Base-by-base conservation (phyloP, 768 basidiomycete genomes). In the Macrolepiota dolichaula region DNA sequence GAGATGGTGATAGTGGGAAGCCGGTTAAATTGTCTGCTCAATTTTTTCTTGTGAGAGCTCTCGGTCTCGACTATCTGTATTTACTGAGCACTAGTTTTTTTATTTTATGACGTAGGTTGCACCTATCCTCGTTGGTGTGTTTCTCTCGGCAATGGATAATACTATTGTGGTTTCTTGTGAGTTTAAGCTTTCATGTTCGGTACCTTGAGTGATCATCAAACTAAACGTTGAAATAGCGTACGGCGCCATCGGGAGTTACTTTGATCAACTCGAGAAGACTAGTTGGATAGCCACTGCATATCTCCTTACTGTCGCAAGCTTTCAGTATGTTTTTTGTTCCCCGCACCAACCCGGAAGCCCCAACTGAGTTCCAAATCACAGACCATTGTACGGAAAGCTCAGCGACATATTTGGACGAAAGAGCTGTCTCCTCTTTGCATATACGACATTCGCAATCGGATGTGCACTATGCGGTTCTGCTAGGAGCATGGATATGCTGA, bases 241-340 rank as follows among this genome's bases (percentile, higher is more conserved):
- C 63, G 81, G 82, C 7, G 72, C 80, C 0, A 85, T 85, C 59
- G 83, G 83, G 22, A 83, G 79, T 65, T 84, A 87, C 64, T 71
- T 88, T 4, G 78, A 85, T 5, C 79, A 85, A 67, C 76, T 88
- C 3, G 83, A 87, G 62, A 86, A 81, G 58, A 85, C 85, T 0
- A 85, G 85, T 64, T 88, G 85, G 85, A 84, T 88, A 29, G 82
- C 85, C 2, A 87, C 85, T 0, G 80, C 81, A 0, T 87, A 87
- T 65, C 78, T 88, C 73, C 68, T 88, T 57, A 84, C 85, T 0
- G 70, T 83, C 38, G 83, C 85, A 0, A 83, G 80, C 61, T 84
- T 87, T 63, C 86, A 86, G 85, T 86, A 52, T 36, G 75, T 67
- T 13, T 15, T 55, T 9, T 55, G 15, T 7, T 17, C 12, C 44